These are phyloP conservation scores for Candida pini DNA, from an alignment of 805 yeast species.

Conservation along the genomic window DNA sequence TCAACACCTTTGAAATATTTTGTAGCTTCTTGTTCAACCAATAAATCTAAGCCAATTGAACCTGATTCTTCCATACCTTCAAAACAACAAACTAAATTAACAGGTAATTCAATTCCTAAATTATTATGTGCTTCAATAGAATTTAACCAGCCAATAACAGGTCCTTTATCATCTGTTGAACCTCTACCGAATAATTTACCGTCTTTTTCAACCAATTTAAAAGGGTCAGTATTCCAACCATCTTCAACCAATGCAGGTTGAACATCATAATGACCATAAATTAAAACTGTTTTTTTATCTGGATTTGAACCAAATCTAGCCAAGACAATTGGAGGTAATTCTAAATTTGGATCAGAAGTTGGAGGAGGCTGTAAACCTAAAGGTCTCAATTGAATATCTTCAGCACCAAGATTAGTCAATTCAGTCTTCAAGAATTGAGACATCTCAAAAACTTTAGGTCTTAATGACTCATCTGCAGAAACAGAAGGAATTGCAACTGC, in stretches of 20 bases:
- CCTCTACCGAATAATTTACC: conserved; percentile 86
- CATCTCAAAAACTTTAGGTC: conserved; percentile 88
- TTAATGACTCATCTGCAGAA: conserved; percentile 80
- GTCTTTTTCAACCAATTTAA: conserved; percentile 62
- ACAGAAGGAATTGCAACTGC: conserved; percentile 97
- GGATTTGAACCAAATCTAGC: conserved; percentile 84
- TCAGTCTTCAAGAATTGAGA: conserved; percentile 74
- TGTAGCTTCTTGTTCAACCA: conserved; percentile 74
- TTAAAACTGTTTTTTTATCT: conserved; percentile 76
- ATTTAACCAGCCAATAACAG: conserved; percentile 95
- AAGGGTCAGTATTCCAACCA: conserved; percentile 96
- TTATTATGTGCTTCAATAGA: conserved; percentile 85
- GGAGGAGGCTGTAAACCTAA: conserved; percentile 93
- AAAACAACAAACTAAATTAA: conserved; percentile 85
- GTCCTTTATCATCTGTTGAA: conserved; percentile 96
- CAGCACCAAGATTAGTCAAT: conserved; percentile 67
- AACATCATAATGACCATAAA: conserved; percentile 97
- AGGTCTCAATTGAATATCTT: conserved; percentile 74
- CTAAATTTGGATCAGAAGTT: conserved; percentile 56
- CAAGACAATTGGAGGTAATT: conserved; percentile 91
- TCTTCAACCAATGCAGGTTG: conserved; percentile 92
- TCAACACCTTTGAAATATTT: conserved; percentile 82
- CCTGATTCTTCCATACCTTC: conserved; percentile 99
- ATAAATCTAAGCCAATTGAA: conserved; percentile 80
- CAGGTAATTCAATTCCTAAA: conserved; percentile 84